A percentile compares a stretch with the other conserved stretches of the same genome.
Conservation (phyloP, 2,329 filamentous ascomycete genomes). For the Talaromyces sp. region DNA sequence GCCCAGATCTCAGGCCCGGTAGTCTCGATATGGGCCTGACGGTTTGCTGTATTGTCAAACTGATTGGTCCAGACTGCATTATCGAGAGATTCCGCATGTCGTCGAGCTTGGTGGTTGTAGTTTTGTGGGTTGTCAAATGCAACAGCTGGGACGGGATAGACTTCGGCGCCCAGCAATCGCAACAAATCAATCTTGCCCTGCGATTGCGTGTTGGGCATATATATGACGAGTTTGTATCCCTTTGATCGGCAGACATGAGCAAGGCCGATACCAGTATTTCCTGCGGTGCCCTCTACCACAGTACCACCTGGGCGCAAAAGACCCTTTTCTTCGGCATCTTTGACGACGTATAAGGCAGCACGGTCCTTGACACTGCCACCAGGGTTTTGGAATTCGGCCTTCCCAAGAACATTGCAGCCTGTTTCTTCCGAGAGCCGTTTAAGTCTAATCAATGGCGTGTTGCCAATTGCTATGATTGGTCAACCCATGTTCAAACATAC, state of each 20-base stretch:
- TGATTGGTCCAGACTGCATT: constrained; percentile 99
- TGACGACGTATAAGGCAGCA: constrained; percentile 88
- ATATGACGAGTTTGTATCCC: constrained; percentile 94
- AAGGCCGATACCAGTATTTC: constrained; percentile 96
- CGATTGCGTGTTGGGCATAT: constrained; percentile 99
- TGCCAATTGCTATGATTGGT: constrained; percentile 73
- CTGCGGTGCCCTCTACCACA: constrained; percentile 93
- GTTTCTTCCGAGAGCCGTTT: constrained; percentile 86
- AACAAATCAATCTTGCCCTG: constrained; percentile 96
- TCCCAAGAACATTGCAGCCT: constrained; percentile 89
- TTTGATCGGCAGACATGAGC: constrained; percentile 91
- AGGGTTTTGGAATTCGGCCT: constrained; percentile 98
- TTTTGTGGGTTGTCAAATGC: constrained; percentile 93
- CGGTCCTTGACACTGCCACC: constrained; percentile 96
- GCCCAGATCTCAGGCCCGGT: constrained; percentile 97
- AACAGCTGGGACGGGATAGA: constrained; percentile 92
- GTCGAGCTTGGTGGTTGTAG: constrained; percentile 92
- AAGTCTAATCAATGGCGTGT: constrained; percentile 89
- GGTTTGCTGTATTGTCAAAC: constrained; percentile 95
- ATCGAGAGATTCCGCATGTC: constrained; percentile 80
- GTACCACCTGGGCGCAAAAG: constrained; percentile 81
- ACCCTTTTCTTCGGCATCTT: constrained; percentile 86
- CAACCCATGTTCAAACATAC: neutral
- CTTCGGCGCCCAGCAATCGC: constrained; percentile 85
- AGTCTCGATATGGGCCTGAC: constrained; percentile 91